phyloP scores from a whole-genome alignment of 257 asterid genomes.

The Solanum rostratum region DNA sequence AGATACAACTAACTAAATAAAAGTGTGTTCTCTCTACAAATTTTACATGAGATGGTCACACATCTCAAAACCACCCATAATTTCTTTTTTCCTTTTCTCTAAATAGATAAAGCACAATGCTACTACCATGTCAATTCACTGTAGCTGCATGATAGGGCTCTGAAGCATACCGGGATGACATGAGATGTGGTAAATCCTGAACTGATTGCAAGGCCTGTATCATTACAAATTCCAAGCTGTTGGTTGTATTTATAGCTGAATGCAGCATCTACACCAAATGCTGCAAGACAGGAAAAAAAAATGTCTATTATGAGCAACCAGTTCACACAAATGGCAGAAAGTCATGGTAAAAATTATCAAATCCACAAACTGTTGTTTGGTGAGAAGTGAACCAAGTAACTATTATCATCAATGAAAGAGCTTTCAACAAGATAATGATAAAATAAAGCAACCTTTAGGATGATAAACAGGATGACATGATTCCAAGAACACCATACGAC shows the following conservation, averaged over 20 bases:
- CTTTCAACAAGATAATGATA: neutral
- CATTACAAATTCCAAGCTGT: constrained; percentile 57
- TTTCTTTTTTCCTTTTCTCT: neutral
- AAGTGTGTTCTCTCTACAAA: neutral
- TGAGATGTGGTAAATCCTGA: constrained; percentile 90
- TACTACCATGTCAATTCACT: neutral
- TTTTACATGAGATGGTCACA: neutral
- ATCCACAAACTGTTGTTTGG: neutral
- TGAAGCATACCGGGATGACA: constrained; percentile 80
- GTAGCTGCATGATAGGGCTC: neutral
- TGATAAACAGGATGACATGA: neutral
- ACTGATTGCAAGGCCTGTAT: constrained; percentile 75
- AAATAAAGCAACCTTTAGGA: neutral
- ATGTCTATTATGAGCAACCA: neutral
- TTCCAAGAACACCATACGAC: neutral
- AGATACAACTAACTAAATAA: neutral
- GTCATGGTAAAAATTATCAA: neutral
- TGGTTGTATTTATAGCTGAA: constrained; percentile 90
- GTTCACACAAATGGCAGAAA: neutral
- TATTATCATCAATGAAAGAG: neutral
- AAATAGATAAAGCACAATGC: neutral
- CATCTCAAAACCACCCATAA: neutral
- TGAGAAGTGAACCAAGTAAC: neutral
- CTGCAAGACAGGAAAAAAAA: constrained; percentile 24
- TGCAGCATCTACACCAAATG: constrained; percentile 92